Base-by-base conservation (phyloP, 176 grass and related monocot genomes). In the Rhynchospora pubera region DNA sequence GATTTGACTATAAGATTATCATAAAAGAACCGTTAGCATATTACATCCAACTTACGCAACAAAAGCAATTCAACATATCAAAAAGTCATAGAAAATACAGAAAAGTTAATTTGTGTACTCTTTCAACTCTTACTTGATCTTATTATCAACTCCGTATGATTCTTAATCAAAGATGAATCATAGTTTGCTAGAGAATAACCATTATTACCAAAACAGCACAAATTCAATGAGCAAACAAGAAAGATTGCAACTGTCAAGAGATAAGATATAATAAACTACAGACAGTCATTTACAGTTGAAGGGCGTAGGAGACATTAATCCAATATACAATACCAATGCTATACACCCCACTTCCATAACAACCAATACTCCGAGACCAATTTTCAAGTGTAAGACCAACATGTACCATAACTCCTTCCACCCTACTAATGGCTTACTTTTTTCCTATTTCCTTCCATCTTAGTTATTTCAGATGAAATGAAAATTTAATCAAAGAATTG, bases 1-100 rank as follows among this genome's bases (percentile, higher is more conserved):
- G 97, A 89, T 99, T 99, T 18, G 97, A 93, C 97, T 99, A 84
- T 83, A 89, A 45, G 63, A 69, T 30, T 48, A 85, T 19, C 3
- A 34, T 43, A 87, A 23, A 55, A 1, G 30, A 32, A 32, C 9
- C 9, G 55, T 75, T 32, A 76, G 50, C 12, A 55, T 9, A 55
- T 16, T 30, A 53, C 15, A 13, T 13, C 65, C 48, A 76, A 76
- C 14, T 5, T 18, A 32, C 15, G 9, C 6, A 68, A n/a, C 0
- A 45, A 67, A 42, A 67, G 5, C n/a, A 44, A 68, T n/a, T 67
- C 14, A 18, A 44, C 16, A n/a, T 19, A 69, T 45, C 34, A 19
- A 69, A 69, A 45, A 44, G 65, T 30, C 39, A 43, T 23, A 61
- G 8, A 22, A 44, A 66, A 66, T 39, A 39, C 34, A 30, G 0